These are phyloP conservation scores for Camelina sativa DNA, from an alignment of 345 rosid species.

Conservation along the genomic window DNA sequence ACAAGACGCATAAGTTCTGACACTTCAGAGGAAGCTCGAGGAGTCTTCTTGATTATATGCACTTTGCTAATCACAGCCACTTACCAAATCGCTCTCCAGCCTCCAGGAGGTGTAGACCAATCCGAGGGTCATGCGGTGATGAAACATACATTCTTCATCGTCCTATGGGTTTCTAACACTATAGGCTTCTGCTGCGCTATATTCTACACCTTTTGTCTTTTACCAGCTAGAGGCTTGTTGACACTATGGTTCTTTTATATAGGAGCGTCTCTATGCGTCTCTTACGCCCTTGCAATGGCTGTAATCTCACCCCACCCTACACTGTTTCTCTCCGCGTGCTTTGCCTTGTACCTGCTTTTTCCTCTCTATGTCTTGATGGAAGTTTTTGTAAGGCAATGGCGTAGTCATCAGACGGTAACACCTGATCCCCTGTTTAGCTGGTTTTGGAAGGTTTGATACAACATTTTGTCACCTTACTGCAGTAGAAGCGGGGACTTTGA, in stretches of 20 bases:
- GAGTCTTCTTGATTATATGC: slow-evolving; percentile 31
- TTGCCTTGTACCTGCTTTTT: slow-evolving; percentile 1
- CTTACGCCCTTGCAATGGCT: slow-evolving; percentile 21
- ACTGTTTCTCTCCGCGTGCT: not conserved
- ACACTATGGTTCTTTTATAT: slow-evolving; percentile 6
- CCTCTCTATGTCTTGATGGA: not conserved
- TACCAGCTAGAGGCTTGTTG: slow-evolving; percentile 25
- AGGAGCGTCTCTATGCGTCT: slow-evolving; percentile 4
- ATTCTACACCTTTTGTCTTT: slow-evolving; percentile 33
- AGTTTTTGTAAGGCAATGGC: not conserved
- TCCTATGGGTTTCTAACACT: slow-evolving; percentile 32
- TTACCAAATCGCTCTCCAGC: slow-evolving; percentile 34
- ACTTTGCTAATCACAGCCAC: slow-evolving; percentile 36
- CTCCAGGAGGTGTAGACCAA: slow-evolving; percentile 36
- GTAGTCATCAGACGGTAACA: not conserved
- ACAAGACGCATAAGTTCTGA: slow-evolving; percentile 13
- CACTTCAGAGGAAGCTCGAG: slow-evolving; percentile 22
- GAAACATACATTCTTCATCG: slow-evolving; percentile 30
- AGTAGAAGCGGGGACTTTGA: not conserved
- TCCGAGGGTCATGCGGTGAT: slow-evolving; percentile 14
- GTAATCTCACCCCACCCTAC: slow-evolving; percentile 18
- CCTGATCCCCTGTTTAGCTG: slow-evolving; percentile 1
- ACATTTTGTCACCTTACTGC: not conserved
- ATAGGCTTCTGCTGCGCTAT: slow-evolving; percentile 27
- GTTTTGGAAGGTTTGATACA: slow-evolving; percentile 20